Conservation (phyloP, 495 filamentous ascomycete species). For the Cercophora scortea region DNA sequence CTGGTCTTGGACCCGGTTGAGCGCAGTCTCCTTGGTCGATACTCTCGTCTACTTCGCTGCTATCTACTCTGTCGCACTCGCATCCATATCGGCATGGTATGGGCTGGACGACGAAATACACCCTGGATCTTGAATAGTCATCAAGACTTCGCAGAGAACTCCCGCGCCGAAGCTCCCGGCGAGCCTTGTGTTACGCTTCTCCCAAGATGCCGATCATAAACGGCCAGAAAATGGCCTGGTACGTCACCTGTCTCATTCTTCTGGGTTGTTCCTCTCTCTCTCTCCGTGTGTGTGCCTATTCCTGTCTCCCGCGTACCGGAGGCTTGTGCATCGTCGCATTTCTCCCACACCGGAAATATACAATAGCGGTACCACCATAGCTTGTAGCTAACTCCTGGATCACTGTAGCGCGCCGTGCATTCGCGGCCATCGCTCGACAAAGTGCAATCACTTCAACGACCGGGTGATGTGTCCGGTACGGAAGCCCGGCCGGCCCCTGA, state of each 20-base stretch:
- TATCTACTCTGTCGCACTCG: not conserved
- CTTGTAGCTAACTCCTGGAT: conserved; percentile 11
- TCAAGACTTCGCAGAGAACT: too few relatives aligned
- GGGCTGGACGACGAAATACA: too few relatives aligned
- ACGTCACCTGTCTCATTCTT: conserved; percentile 15
- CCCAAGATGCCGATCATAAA: conserved; percentile 47
- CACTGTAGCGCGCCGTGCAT: conserved; percentile 67
- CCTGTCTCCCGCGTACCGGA: not conserved
- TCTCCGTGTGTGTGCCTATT: not conserved
- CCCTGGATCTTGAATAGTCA: too few relatives aligned
- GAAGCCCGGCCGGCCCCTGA: conserved; percentile 72
- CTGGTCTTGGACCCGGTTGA: not conserved
- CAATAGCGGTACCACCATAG: too few relatives aligned
- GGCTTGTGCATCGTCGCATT: not conserved
- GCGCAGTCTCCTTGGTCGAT: not conserved
- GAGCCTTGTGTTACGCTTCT: too few relatives aligned
- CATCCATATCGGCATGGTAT: too few relatives aligned
- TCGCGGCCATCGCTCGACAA: conserved; percentile 77
- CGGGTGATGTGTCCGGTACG: conserved; percentile 71
- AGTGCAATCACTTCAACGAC: conserved; percentile 66
- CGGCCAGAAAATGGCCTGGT: conserved; percentile 54
- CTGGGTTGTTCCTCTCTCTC: not conserved
- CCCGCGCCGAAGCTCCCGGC: too few relatives aligned
- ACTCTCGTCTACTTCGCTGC: not conserved
- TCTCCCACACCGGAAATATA: not conserved